These are phyloP conservation scores for Breynia disticha DNA, from an alignment of 441 rosid genomes.

Conservation along the genomic window DNA sequence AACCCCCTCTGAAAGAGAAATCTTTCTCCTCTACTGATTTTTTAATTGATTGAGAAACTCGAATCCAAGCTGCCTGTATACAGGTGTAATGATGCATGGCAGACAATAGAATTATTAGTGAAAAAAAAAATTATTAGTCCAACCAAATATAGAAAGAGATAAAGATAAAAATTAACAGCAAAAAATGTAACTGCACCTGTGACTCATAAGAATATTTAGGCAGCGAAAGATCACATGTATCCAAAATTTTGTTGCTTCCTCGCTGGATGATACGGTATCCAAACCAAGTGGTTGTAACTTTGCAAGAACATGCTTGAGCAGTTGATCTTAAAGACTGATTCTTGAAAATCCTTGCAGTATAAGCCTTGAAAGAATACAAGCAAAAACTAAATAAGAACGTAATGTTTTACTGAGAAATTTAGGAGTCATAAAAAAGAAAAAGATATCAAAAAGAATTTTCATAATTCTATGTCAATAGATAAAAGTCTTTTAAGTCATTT, in stretches of 20 bases:
- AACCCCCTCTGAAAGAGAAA: slow-evolving; percentile 53
- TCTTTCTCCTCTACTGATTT: slow-evolving; percentile 27
- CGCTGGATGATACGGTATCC: slow-evolving; percentile 54
- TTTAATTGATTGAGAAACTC: slow-evolving; percentile 57
- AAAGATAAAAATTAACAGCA: slow-evolving; percentile 4
- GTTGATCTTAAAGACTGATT: slow-evolving; percentile 48
- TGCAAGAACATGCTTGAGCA: slow-evolving; percentile 66
- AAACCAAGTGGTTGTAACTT: slow-evolving; percentile 79
- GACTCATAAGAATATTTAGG: slow-evolving; percentile 74
- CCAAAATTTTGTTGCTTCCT: slow-evolving; percentile 41
- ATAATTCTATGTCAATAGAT: no score
- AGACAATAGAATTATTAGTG: no score
- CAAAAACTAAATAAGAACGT: no score
- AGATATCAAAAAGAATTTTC: no score
- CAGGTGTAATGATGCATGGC: not conserved
- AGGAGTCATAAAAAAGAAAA: not conserved
- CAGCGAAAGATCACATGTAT: slow-evolving; percentile 57
- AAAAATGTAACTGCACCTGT: slow-evolving; percentile 36
- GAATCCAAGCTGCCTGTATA: slow-evolving; percentile 83
- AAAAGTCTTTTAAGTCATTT: no score
- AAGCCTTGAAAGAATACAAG: slow-evolving; percentile 33
- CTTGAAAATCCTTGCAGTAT: slow-evolving; percentile 33
- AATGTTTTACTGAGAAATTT: not conserved
- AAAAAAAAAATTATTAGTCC: not conserved
- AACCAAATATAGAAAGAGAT: slow-evolving; percentile 6